These are phyloP conservation scores for Phytopythium oedochilum DNA, from an alignment of 352 stramenopile genomes.

Conservation along the genomic window DNA sequence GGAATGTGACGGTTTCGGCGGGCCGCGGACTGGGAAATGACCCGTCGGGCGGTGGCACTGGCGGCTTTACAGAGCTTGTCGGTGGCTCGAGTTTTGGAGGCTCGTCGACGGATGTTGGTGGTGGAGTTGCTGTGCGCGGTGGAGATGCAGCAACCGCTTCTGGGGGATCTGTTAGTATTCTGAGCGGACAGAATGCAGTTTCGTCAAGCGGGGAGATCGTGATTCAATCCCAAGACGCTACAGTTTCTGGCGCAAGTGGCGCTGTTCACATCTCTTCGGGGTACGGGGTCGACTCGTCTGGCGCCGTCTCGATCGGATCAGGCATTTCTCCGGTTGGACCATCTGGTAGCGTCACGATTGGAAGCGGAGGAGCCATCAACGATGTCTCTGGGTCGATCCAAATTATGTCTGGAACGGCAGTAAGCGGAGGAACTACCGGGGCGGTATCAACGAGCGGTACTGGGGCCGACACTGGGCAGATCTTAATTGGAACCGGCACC, in stretches of 20 bases:
- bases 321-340: constrained; percentile 18
- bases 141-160: constrained; percentile 33
- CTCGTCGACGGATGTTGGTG: constrained; percentile 37
- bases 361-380: constrained; percentile 16
- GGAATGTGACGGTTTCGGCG: constrained; percentile 27
- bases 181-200: constrained; percentile 34
- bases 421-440: constrained; percentile 5
- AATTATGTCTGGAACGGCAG: constrained; percentile 18
- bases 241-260: constrained; percentile 30
- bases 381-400: constrained; percentile 22
- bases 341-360: constrained; percentile 23
- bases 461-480: constrained; percentile 23
- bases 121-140: constrained; percentile 29
- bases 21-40: constrained; percentile 35
- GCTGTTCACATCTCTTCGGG: constrained; percentile 21
- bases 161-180: constrained; percentile 37
- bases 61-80: constrained; percentile 32
- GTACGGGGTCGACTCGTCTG: constrained; percentile 17
- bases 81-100: constrained; percentile 43
- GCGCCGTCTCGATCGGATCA: constrained; percentile 15
- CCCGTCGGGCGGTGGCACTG: constrained; percentile 29
- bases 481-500: constrained; percentile 15
- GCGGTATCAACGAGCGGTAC: constrained; percentile 14
- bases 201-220: constrained; percentile 45
- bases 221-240: constrained; percentile 27